phyloP scores from a whole-genome alignment of 805 yeast genomes.

The Hanseniaspora osmophila region DNA sequence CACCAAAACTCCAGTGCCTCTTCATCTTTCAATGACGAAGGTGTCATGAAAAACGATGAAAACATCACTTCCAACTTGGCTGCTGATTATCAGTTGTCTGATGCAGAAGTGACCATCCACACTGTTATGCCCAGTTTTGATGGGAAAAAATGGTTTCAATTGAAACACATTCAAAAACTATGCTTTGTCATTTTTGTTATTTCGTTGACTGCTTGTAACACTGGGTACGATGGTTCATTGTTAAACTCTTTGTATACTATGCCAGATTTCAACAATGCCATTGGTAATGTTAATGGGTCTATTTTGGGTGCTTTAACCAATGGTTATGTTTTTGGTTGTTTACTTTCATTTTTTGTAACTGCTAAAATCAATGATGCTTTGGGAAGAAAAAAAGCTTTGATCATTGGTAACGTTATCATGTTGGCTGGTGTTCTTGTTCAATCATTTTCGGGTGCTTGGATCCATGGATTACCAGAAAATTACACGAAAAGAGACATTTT shows the following conservation, averaged over 20 bases:
- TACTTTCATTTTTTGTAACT: constrained; percentile 21
- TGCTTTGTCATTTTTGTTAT: constrained; percentile 27
- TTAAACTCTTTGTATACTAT: constrained; percentile 38
- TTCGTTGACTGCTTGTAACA: constrained; percentile 34
- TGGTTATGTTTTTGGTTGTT: constrained; percentile 30
- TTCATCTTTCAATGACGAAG: not conserved
- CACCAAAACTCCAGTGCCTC: not conserved
- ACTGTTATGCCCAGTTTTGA: constrained; percentile 10
- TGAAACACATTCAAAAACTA: constrained; percentile 27
- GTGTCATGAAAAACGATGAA: not conserved
- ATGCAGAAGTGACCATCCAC: constrained; percentile 2
- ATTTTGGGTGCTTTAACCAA: constrained; percentile 28
- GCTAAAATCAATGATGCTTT: constrained; percentile 22
- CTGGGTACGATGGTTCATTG: constrained; percentile 36
- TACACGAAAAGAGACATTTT: constrained; percentile 26
- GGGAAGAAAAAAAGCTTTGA: constrained; percentile 27
- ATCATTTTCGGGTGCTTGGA: constrained; percentile 14
- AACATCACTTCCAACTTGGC: not conserved
- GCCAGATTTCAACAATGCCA: constrained; percentile 26
- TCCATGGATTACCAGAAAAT: constrained; percentile 20
- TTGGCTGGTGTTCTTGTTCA: constrained; percentile 7
- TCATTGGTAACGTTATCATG: constrained; percentile 14
- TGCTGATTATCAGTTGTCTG: not conserved
- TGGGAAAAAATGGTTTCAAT: constrained; percentile 23
- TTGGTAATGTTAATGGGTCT: constrained; percentile 28